Base-by-base conservation (phyloP, 768 basidiomycete genomes). In the Tricholoma terreum region DNA sequence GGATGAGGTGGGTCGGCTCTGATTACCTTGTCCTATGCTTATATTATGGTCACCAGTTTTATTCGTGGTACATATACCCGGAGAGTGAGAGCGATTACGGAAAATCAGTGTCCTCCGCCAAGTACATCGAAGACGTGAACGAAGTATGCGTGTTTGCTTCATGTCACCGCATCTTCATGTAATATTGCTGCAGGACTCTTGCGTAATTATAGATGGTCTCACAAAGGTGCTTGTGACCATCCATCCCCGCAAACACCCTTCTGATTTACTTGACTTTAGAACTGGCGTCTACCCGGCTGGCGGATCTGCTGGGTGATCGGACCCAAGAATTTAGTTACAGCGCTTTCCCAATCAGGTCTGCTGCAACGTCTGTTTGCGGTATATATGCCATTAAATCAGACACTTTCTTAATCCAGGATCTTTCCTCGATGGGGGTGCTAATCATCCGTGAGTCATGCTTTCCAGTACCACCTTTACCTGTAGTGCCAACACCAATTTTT, bases 221-320 rank as follows among this genome's bases (percentile, higher is more conserved):
- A 97, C 94, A 4, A 98, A 96, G 81, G 92, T 86, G 52, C 19
- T 63, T 54, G 27, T 35, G 17, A 31, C 1, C 42, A 11, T 6
- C 1, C 45, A 15, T 4, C 2, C 24, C n/a, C 24, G 17, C 24
- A 30, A 8, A 17, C 53, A 50, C 27, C 15, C 12, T n/a, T 36
- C 43, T 52, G 9, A 51, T 58, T 35, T 51, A 1, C 19, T 55
- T 24, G 52, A 27, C n/a, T 35, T 4, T 71, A 97, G 89, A 94
- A 94, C 72, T 96, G 90, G 89, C 86, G 94, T 65, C 85, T 95
- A 55, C 94, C 94, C 8, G 95, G 95, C 34, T 98, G 93, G 93
- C 83, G 95, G 61, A 77, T 94, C 38, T 95, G 92, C 74, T 93
- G 90, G 94, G 93, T 97, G 31, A 69, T 96, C 19, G 94, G 93